phyloP scores from a whole-genome alignment of 1,284 basidiomycete genomes.

The Apiotrichum gracile region DNA sequence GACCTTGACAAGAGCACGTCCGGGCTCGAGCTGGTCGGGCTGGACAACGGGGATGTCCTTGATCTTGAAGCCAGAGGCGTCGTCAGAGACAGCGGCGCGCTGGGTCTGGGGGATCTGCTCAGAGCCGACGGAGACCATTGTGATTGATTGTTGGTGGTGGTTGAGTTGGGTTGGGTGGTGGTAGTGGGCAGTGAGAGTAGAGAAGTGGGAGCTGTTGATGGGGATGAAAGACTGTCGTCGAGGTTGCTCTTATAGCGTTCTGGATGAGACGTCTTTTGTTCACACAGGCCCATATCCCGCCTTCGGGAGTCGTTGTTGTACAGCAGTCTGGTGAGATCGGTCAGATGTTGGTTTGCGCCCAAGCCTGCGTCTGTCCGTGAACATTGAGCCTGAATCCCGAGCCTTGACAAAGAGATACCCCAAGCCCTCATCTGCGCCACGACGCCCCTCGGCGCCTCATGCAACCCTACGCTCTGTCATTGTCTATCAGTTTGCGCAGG shows the following conservation, averaged over 20 bases:
- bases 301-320: not conserved
- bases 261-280: no score
- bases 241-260: not conserved
- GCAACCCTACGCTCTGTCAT: not conserved
- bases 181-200: not conserved
- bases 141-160: constrained; percentile 3
- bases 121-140: constrained; percentile 9
- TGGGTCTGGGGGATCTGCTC: constrained; percentile 23
- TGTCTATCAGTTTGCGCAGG: not conserved
- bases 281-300: no score
- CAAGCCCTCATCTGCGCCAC: not conserved
- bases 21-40: constrained; percentile 20
- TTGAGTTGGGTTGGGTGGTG: not conserved
- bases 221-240: not conserved
- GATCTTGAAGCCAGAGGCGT: constrained; percentile 17
- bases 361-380: not conserved
- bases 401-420: not conserved
- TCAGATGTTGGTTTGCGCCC: not conserved
- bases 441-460: not conserved
- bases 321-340: not conserved
- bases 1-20: constrained; percentile 32
- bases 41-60: constrained; percentile 19
- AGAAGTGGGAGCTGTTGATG: not conserved
- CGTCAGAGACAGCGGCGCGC: constrained; percentile 21
- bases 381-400: not conserved